Percentiles rank a stretch among this genome's conserved stretches.
Evolutionary conservation across 495 filamentous ascomycete species (phyloP).

Genomic region (Glutinoglossum americanum): DNA sequence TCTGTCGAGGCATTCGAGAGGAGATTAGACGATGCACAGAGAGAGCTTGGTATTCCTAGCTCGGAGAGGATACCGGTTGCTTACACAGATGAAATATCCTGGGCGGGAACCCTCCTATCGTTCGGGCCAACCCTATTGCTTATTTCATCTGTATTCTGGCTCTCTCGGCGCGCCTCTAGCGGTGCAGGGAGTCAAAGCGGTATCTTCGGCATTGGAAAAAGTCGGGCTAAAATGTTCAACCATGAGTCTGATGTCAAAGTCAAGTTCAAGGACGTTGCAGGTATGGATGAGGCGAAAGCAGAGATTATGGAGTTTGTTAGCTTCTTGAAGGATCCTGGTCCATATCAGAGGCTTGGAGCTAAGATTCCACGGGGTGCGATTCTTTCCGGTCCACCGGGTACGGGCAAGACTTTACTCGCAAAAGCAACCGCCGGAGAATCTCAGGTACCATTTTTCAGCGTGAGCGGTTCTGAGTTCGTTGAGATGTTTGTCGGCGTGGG

Average conservation of each 20-base stretch:
- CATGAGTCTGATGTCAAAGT: slow-evolving; percentile 89
- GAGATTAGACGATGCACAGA: slow-evolving; percentile 66
- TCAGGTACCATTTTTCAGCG: slow-evolving; percentile 92
- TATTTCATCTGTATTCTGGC: slow-evolving; percentile 53
- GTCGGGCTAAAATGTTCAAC: slow-evolving; percentile 88
- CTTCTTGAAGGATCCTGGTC: slow-evolving; percentile 77
- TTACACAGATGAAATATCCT: slow-evolving; percentile 57
- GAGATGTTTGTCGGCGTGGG: slow-evolving; percentile 99
- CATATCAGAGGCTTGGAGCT: slow-evolving; percentile 79
- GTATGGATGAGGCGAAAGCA: slow-evolving; percentile 94
- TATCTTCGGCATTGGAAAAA: slow-evolving; percentile 88
- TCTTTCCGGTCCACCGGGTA: slow-evolving; percentile 87
- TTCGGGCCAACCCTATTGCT: slow-evolving; percentile 80
- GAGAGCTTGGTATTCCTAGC: slow-evolving; percentile 63
- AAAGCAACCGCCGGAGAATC: slow-evolving; percentile 97
- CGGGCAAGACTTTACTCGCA: slow-evolving; percentile 90
- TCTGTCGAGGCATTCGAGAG: slow-evolving; percentile 85
- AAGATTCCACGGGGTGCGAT: slow-evolving; percentile 96
- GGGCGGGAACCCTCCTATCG: slow-evolving; percentile 39
- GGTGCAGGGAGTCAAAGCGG: slow-evolving; percentile 48
- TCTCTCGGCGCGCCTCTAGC: slow-evolving; percentile 42
- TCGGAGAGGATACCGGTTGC: slow-evolving; percentile 75
- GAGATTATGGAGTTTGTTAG: slow-evolving; percentile 99
- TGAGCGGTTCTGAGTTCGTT: slow-evolving; percentile 95
- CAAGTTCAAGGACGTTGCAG: slow-evolving; percentile 91